A percentile compares a stretch with the other conserved stretches of the same genome.
These are phyloP conservation scores for Hanseniaspora clermontiae DNA, from an alignment of 805 yeast species.

Conservation along the genomic window DNA sequence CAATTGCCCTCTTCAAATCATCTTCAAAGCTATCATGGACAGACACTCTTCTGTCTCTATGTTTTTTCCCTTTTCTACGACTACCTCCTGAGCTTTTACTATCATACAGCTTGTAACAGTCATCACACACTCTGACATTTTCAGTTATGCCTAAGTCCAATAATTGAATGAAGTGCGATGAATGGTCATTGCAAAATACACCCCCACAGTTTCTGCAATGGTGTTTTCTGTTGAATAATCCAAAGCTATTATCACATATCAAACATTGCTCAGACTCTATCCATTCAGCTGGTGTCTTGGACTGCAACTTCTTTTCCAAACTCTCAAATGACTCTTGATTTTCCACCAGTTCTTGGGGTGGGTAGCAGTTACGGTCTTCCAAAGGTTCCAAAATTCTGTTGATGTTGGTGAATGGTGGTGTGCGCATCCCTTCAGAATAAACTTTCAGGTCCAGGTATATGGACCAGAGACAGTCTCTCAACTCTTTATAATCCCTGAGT, in stretches of 20 bases:
- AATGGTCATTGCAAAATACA: slow-evolving; percentile 74
- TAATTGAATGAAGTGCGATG: slow-evolving; percentile 56
- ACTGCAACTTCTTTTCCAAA: slow-evolving; percentile 52
- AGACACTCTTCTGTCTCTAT: slow-evolving; percentile 19
- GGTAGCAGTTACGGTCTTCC: slow-evolving; percentile 9
- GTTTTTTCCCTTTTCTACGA: slow-evolving; percentile 15
- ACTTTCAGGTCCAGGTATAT: slow-evolving; percentile 11
- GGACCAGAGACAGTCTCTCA: slow-evolving; percentile 3
- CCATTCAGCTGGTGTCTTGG: slow-evolving; percentile 96
- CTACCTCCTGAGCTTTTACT: slow-evolving; percentile 26
- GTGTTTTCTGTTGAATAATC: slow-evolving; percentile 79
- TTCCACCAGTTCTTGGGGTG: slow-evolving; percentile 1
- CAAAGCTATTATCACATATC: slow-evolving; percentile 73
- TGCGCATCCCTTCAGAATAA: slow-evolving; percentile 6
- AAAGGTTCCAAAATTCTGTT: slow-evolving; percentile 9
- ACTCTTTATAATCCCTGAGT: background rate
- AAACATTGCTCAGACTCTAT: slow-evolving; percentile 89
- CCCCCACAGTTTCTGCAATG: slow-evolving; percentile 98
- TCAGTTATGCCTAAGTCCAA: slow-evolving; percentile 77
- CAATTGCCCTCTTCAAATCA: slow-evolving; percentile 63
- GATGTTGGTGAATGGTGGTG: slow-evolving; percentile 9
- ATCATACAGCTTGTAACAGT: slow-evolving; percentile 57
- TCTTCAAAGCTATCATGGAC: slow-evolving; percentile 29
- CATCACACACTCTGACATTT: slow-evolving; percentile 88
- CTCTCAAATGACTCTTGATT: slow-evolving; percentile 19